A percentile compares a stretch with the other conserved stretches of the same genome.
These are phyloP conservation scores for Solanum habrochaites DNA, from an alignment of 257 asterid genomes.

Conservation along the genomic window DNA sequence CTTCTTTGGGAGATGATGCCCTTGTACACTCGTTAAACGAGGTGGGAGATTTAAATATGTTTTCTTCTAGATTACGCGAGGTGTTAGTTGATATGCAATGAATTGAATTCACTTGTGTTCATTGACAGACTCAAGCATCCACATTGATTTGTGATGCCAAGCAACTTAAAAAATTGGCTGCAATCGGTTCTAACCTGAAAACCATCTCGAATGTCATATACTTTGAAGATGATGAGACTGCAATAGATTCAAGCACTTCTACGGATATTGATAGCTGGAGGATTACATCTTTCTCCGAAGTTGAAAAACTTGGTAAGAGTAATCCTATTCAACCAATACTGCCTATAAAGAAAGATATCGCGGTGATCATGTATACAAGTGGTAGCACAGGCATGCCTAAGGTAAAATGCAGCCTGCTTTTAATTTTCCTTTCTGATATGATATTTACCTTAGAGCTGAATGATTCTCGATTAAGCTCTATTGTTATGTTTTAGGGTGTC, in stretches of 20 bases:
- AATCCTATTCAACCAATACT: slow-evolving; percentile 36
- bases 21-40: slow-evolving; percentile 77
- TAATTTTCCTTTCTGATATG: not conserved
- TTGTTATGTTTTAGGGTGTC: slow-evolving; percentile 43
- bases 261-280: slow-evolving; percentile 33
- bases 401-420: slow-evolving; percentile 27
- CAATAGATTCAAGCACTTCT: slow-evolving; percentile 23
- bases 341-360: slow-evolving; percentile 71
- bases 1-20: slow-evolving; percentile 91
- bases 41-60: slow-evolving; percentile 18
- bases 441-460: not conserved
- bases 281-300: slow-evolving; percentile 50
- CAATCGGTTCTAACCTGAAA: slow-evolving; percentile 47
- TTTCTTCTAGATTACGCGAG: not conserved
- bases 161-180: slow-evolving; percentile 67
- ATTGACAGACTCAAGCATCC: slow-evolving; percentile 77
- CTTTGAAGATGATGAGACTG: slow-evolving; percentile 49
- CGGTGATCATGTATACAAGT: slow-evolving; percentile 92
- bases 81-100: not conserved
- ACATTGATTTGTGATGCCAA: slow-evolving; percentile 76
- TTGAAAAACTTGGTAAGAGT: slow-evolving; percentile 59
- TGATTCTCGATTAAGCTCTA: not conserved
- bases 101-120: not conserved
- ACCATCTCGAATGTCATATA: slow-evolving; percentile 45
- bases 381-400: slow-evolving; percentile 95